phyloP scores from a whole-genome alignment of 129 eudicot genomes.

The Flaveria brownii region DNA sequence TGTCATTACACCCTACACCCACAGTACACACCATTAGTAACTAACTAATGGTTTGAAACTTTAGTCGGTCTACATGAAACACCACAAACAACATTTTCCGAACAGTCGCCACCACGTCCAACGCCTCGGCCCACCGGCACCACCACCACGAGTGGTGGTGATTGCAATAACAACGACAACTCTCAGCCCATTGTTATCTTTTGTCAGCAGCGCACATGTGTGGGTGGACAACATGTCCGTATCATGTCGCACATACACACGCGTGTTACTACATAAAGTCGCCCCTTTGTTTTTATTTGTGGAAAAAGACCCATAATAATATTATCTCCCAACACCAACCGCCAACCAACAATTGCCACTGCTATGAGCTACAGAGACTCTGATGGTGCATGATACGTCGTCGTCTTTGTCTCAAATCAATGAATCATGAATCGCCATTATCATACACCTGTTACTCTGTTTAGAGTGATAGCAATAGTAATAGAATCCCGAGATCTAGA shows the following conservation, averaged over 20 bases:
- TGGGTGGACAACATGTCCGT: conserved; percentile 35
- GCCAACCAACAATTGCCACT: conserved; percentile 19
- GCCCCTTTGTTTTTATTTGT: not conserved
- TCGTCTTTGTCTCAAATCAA: conserved; percentile 18
- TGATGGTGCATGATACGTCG: conserved; percentile 21
- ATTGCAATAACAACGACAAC: conserved; percentile 34
- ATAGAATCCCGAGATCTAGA: no score
- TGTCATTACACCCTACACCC: no score
- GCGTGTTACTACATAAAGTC: conserved; percentile 36
- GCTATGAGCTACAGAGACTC: conserved; percentile 3
- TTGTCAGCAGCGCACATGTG: conserved; percentile 28
- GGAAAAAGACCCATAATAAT: conserved; percentile 20
- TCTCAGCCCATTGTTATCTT: conserved; percentile 17
- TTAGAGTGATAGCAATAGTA: no score
- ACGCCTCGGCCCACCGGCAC: conserved; percentile 33
- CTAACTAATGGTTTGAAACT: no score
- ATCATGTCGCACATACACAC: conserved; percentile 40
- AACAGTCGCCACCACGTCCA: conserved; percentile 21
- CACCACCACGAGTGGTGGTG: conserved; percentile 35
- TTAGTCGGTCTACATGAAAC: not conserved
- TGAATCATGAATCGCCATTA: not conserved
- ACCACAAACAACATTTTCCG: not conserved
- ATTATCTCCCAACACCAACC: conserved; percentile 12
- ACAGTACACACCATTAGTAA: no score
- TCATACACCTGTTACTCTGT: not conserved